These are phyloP conservation scores for Syzygium jambos DNA, from an alignment of 345 rosid species.

Conservation along the genomic window DNA sequence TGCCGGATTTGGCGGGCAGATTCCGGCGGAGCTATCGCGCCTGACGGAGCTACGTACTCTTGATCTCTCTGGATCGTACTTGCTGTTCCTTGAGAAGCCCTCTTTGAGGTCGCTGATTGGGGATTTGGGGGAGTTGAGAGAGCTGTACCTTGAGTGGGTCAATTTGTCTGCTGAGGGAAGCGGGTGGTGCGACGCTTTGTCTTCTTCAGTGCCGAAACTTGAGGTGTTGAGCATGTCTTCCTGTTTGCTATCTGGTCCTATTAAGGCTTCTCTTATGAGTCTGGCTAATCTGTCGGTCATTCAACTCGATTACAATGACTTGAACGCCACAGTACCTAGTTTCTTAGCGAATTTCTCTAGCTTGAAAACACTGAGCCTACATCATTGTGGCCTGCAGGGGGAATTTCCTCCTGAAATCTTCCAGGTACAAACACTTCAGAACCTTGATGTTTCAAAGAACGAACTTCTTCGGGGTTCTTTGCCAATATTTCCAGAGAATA, in stretches of 20 bases:
- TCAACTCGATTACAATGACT: conserved; percentile 8
- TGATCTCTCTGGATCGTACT: not conserved
- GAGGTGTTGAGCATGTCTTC: conserved; percentile 17
- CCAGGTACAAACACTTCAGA: conserved; percentile 9
- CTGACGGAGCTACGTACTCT: conserved; percentile 4
- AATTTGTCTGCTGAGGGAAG: rapidly evolving
- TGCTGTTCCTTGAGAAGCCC: conserved; percentile 11
- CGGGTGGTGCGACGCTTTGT: conserved; percentile 16
- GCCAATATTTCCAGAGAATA: not conserved
- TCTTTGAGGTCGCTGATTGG: conserved; percentile 4
- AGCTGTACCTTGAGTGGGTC: not conserved
- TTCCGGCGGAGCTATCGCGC: conserved; percentile 19
- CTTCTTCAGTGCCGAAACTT: conserved; percentile 7
- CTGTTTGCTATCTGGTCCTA: conserved; percentile 20
- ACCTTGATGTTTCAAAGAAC: conserved; percentile 10
- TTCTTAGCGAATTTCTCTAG: conserved; percentile 13
- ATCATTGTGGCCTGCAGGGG: conserved; percentile 4
- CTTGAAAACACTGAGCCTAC: conserved; percentile 15
- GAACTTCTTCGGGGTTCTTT: conserved; percentile 7
- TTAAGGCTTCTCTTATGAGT: not conserved
- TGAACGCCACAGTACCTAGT: conserved; percentile 8
- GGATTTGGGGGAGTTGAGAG: rapidly evolving
- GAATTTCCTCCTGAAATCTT: conserved; percentile 17
- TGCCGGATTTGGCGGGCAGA: conserved; percentile 21
- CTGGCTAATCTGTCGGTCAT: conserved; percentile 11